phyloP scores from a whole-genome alignment of 257 asterid genomes.

The Jacaranda copaia region DNA sequence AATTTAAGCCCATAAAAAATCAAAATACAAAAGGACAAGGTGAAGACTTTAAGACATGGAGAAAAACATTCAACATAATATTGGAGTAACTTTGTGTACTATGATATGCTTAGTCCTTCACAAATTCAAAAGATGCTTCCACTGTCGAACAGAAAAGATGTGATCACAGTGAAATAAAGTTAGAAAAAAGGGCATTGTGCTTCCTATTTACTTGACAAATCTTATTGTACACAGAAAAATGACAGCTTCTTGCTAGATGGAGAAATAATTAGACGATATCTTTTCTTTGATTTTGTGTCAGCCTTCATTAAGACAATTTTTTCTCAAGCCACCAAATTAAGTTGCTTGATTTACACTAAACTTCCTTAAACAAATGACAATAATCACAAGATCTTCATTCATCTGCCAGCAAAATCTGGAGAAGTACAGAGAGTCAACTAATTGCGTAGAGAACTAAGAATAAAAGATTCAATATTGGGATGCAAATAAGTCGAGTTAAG shows the following conservation, averaged over 20 bases:
- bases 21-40: background rate
- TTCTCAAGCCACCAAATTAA: conserved; percentile 26
- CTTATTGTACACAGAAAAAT: conserved; percentile 28
- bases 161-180: conserved; percentile 36
- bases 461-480: no score
- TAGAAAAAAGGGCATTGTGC: conserved; percentile 33
- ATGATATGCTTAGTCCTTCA: conserved; percentile 5
- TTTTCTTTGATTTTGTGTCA: conserved; percentile 32
- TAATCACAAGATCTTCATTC: background rate
- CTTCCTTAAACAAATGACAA: background rate
- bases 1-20: background rate
- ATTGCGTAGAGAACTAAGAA: no score
- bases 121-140: conserved; percentile 24
- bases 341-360: conserved; percentile 34
- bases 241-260: background rate
- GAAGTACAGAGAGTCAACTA: conserved; percentile 1
- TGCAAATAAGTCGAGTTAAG: no score
- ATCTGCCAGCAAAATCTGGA: conserved; percentile 23
- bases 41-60: no score
- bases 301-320: conserved; percentile 22
- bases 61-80: background rate
- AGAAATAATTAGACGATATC: conserved; percentile 4
- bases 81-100: background rate
- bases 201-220: conserved; percentile 37
- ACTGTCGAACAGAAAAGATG: background rate